Evolutionary conservation across 257 asterid genomes (phyloP), one percentile per base, ranked within the genome.

Genomic region (Petunia axillaris): DNA sequence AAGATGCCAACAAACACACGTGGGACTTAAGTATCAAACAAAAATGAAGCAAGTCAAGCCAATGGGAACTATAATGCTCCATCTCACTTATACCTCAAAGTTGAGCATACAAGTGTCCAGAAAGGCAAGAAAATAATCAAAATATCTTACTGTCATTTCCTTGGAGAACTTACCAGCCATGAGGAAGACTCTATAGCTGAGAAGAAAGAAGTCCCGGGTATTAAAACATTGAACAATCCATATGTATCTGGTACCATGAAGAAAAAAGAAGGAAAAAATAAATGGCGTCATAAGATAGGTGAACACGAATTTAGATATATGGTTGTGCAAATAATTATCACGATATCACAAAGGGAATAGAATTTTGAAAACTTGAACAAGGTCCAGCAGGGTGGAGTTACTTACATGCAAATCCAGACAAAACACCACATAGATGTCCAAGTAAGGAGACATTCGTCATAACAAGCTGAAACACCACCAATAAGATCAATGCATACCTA

Each of bases 341-440:
- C 36, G 58, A 25, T 60, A 58, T 9, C 38, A 75, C 59, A 62
- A 48, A 40, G 43, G 67, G 59, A 41, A 77, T 6, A 14, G 60
- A 68, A 46, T 50, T 48, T 41, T 39, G 25, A 63, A 37, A 79
- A 35, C 81, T 64, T 48, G 43, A 79, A 25, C 37, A 15, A 43
- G 53, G 48, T 15, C 66, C 5, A 55, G 5, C 60, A 46, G 48
- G 15, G 75, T 52, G 64, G n/a, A 84, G 36, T 82, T 58, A 76
- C 94, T 54, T 90, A 93, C 98, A 92, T 63, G 96, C 97, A 67
- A 87, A 94, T 83, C 98, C 98, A 1, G 98, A 94, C 86, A 94
- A 85, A 88, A 94, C 91, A 68, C 99, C 89, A 75, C 88, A 87
- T 14, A 87, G 84, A 81, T 87, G 89, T 48, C 89, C 88, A 81